phyloP scores from a whole-genome alignment of 208 protist species.

The Trypanosoma melophagium region DNA sequence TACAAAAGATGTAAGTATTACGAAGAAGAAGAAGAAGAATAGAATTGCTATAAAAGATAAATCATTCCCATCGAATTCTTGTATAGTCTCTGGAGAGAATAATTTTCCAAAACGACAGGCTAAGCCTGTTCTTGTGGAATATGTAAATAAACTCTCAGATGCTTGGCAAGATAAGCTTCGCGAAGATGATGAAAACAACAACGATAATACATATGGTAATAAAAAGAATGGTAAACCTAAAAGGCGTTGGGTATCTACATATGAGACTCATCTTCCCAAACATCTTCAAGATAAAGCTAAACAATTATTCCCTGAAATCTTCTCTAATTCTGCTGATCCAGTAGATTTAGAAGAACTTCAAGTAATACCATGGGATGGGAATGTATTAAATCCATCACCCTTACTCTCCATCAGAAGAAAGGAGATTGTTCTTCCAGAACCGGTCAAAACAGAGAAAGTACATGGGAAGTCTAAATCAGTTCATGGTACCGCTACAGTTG shows the following conservation, averaged over 20 bases:
- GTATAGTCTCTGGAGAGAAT: background rate
- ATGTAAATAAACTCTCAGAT: constrained; percentile 18
- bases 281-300: background rate
- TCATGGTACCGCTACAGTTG: background rate
- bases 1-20: too few relatives aligned
- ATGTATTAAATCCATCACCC: background rate
- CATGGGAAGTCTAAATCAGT: background rate
- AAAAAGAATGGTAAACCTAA: background rate
- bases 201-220: background rate
- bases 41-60: too few relatives aligned
- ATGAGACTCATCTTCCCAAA: background rate
- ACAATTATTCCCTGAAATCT: constrained; percentile 16
- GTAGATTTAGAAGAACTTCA: background rate
- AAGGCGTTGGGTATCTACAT: background rate
- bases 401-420: constrained; percentile 9
- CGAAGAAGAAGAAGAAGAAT: too few relatives aligned
- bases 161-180: constrained; percentile 22
- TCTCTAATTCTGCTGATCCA: background rate
- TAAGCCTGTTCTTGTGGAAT: constrained; percentile 26
- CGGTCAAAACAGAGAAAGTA: background rate
- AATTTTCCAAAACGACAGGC: background rate
- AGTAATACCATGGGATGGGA: background rate
- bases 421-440: constrained; percentile 16
- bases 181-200: background rate
- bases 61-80: background rate